These are phyloP conservation scores for Eleusine coracana DNA, from an alignment of 176 grass and related monocot species.

Conservation along the genomic window DNA sequence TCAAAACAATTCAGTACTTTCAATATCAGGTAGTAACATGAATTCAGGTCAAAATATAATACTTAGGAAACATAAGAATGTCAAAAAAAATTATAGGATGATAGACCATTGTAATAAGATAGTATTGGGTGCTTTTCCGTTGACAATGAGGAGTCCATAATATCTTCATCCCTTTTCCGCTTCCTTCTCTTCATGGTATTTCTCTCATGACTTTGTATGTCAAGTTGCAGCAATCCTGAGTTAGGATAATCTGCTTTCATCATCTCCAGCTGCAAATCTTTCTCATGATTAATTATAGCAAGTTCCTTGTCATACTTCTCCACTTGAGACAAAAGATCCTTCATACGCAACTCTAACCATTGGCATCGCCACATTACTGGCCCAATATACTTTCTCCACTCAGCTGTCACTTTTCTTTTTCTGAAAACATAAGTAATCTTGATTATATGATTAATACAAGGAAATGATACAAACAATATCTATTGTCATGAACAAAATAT, in stretches of 20 bases:
- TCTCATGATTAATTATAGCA: constrained; percentile 64
- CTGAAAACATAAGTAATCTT: constrained; percentile 47
- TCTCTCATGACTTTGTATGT: constrained; percentile 45
- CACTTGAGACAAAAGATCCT: constrained; percentile 62
- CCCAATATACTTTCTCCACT: constrained; percentile 67
- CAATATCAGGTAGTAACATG: constrained; percentile 14
- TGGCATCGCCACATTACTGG: constrained; percentile 74
- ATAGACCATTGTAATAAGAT: constrained; percentile 77
- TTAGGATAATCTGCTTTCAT: constrained; percentile 58
- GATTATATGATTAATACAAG: neutral
- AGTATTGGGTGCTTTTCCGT: constrained; percentile 50
- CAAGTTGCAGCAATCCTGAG: constrained; percentile 44
- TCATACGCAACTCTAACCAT: constrained; percentile 79
- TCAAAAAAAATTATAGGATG: constrained; percentile 26
- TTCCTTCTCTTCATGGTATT: constrained; percentile 68
- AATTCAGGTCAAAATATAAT: neutral
- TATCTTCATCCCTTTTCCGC: constrained; percentile 64
- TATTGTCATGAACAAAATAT: neutral
- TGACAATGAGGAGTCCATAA: constrained; percentile 40
- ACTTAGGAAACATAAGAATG: constrained; percentile 7
- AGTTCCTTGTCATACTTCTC: constrained; percentile 86
- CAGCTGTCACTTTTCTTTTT: constrained; percentile 64
- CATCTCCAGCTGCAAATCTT: constrained; percentile 65
- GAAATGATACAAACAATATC: neutral
- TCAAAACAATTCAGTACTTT: neutral